Base-by-base conservation (phyloP, 768 basidiomycete species). In the Tremella mesenterica region DNA sequence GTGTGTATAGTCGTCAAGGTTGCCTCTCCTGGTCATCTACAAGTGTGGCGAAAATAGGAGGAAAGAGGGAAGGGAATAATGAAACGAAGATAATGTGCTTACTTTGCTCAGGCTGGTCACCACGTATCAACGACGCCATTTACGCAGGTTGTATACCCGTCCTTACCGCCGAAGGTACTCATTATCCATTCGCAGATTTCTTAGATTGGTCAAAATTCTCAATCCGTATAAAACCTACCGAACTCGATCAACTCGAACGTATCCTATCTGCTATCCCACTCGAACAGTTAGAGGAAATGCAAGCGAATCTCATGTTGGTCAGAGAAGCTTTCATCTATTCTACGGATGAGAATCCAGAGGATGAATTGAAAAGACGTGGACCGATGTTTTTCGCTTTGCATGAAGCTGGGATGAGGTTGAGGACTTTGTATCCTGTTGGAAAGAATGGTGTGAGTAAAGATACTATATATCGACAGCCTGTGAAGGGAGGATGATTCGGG, bases 101-200 rank as follows among this genome's bases (percentile, higher is more conserved):
- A 16, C 26, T 28, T 14, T 8, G 14, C 7, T 2, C 36, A 71
- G 70, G 70, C 44, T 76, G 76, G 76, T 71, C 75, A 1, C 70
- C 74, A 12, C 70, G 74, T 10, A 63, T 69, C 3, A 70, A 69
- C 58, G 75, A 77, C 48, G 73, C 73, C 16, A 73, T 77, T 41
- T 76, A 71, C 56, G 73, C 75, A 20, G 76, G 76, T 33, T 77
- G 76, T 58, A 77, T 77, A 26, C 75, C 76, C 16, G 74, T 75
- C 33, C 64, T 76, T 39, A 69, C 74, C 43, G 71, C 74, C 57
- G 75, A 77, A 57, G 71, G 71, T 4, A 64, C 74, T 5, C 65
- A 74, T 53, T 72, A 68, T 63, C 76, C 76, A 14, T 76, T 71
- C 61, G 69, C 69, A 29, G 68, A 73, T 51, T 65, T 75, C 48